A percentile compares a stretch with the other conserved stretches of the same genome.
These are phyloP conservation scores for Fusarium ramigenum DNA, from an alignment of 2,329 filamentous ascomycete species.

Conservation along the genomic window DNA sequence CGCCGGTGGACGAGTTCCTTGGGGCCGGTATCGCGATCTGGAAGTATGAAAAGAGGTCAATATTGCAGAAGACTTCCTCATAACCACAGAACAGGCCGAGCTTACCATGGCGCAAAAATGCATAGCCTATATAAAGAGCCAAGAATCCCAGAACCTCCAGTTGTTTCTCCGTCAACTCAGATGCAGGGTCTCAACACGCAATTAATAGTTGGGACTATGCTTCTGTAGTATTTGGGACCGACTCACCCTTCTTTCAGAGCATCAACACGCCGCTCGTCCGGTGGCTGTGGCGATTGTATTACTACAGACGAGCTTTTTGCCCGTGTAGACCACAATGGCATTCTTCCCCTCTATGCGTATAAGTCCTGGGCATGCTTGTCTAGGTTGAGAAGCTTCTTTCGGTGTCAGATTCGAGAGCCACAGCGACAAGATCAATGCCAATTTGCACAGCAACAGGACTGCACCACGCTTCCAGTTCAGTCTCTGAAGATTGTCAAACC, in stretches of 20 bases:
- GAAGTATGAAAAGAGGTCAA: background rate
- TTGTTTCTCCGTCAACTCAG: background rate
- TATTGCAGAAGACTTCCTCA: fast-evolving
- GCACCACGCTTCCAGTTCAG: background rate
- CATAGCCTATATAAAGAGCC: background rate
- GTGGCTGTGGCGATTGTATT: too few species aligned
- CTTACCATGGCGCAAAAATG: background rate
- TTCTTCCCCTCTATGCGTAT: too few species aligned
- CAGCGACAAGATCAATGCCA: fast-evolving
- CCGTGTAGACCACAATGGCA: too few species aligned
- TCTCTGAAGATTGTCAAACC: fast-evolving
- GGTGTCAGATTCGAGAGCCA: background rate
- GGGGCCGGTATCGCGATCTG: too few species aligned
- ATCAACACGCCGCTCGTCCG: background rate
- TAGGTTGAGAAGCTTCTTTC: fast-evolving
- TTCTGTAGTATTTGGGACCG: fast-evolving
- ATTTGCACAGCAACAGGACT: background rate
- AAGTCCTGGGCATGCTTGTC: fast-evolving
- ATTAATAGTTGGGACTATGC: fast-evolving
- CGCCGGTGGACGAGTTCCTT: too few species aligned
- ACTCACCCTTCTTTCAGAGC: fast-evolving
- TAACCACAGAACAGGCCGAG: fast-evolving
- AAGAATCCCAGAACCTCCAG: fast-evolving
- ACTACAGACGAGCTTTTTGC: too few species aligned
- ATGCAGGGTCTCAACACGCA: background rate